phyloP scores from a whole-genome alignment of 805 yeast genomes.

The Cyberlindnera veronae region DNA sequence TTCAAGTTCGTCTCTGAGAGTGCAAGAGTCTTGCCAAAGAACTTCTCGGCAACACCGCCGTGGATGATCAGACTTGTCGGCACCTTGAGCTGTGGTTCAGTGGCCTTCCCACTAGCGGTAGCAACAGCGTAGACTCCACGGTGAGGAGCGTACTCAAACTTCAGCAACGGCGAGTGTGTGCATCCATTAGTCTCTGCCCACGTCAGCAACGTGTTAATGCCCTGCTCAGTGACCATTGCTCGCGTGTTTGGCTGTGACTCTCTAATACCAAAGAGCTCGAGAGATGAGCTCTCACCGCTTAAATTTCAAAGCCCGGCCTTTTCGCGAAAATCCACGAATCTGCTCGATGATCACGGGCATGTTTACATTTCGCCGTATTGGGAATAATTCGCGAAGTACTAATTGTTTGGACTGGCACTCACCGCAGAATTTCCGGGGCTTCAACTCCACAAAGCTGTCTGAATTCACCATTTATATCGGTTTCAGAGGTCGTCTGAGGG shows the following conservation, averaged over 20 bases:
- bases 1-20: constrained; percentile 26
- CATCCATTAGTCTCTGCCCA: constrained; percentile 43
- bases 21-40: constrained; percentile 21
- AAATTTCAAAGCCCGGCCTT: no score
- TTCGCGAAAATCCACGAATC: no score
- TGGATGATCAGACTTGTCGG: constrained; percentile 31
- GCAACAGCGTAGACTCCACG: constrained; percentile 37
- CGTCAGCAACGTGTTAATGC: constrained; percentile 1
- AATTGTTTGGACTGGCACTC: no score
- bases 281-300: no score
- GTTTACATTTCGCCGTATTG: no score
- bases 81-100: constrained; percentile 28
- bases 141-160: constrained; percentile 30
- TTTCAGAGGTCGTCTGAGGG: no score
- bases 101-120: constrained; percentile 15
- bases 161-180: constrained; percentile 29
- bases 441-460: no score
- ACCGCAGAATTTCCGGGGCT: no score
- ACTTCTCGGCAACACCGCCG: constrained; percentile 21
- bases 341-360: no score
- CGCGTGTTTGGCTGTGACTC: no score
- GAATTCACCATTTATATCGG: no score
- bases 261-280: not conserved
- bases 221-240: constrained; percentile 3
- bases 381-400: no score